A percentile compares a stretch with the other conserved stretches of the same genome.
phyloP scores from a whole-genome alignment of 2,329 filamentous ascomycete genomes.

The Endocalyx cinctus region DNA sequence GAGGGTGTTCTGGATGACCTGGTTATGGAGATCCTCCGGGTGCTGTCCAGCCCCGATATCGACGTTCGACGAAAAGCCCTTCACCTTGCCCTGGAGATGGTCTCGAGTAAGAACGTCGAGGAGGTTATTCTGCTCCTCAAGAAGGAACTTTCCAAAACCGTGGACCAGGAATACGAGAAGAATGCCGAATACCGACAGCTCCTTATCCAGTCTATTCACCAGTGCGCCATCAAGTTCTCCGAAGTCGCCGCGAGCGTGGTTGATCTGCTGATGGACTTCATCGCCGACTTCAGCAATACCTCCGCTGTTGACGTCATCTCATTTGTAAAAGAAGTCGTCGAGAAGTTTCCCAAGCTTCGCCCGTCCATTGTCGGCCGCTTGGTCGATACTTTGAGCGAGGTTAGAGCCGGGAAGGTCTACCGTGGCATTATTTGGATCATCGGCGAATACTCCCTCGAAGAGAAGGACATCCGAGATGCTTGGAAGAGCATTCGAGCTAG shows the following conservation, averaged over 20 bases:
- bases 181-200: slow-evolving; percentile 92
- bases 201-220: slow-evolving; percentile 94
- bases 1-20: slow-evolving; percentile 89
- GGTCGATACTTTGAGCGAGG: slow-evolving; percentile 85
- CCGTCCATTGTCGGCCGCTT: slow-evolving; percentile 82
- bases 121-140: slow-evolving; percentile 94
- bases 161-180: slow-evolving; percentile 98
- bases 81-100: slow-evolving; percentile 89
- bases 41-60: slow-evolving; percentile 90
- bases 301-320: slow-evolving; percentile 97
- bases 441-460: slow-evolving; percentile 92
- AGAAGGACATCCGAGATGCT: slow-evolving; percentile 89
- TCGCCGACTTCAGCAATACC: slow-evolving; percentile 95
- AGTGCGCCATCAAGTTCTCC: slow-evolving; percentile 98
- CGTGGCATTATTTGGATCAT: slow-evolving; percentile 96
- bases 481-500: slow-evolving; percentile 96
- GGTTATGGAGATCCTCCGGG: slow-evolving; percentile 94
- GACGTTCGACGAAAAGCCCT: slow-evolving; percentile 93
- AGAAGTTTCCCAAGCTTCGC: slow-evolving; percentile 90
- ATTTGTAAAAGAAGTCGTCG: slow-evolving; percentile 98
- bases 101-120: slow-evolving; percentile 97
- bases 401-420: slow-evolving; percentile 95
- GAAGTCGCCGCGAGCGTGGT: slow-evolving; percentile 97
- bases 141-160: slow-evolving; percentile 95
- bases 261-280: slow-evolving; percentile 97